Conservation (phyloP, 2,329 filamentous ascomycete species). For the Peltaster fructicola region DNA sequence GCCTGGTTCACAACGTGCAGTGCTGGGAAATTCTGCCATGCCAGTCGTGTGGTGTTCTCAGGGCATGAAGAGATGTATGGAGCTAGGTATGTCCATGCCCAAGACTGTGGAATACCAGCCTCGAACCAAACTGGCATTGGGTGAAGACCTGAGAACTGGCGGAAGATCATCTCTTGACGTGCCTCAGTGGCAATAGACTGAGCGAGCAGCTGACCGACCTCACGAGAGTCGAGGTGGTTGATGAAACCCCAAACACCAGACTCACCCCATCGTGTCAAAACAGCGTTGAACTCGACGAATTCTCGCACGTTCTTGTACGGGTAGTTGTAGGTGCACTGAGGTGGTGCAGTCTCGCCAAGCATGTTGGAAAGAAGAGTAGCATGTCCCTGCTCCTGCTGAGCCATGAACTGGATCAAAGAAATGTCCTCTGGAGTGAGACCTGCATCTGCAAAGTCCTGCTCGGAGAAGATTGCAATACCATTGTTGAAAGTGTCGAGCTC, state of each 20-base stretch:
- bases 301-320: constrained; percentile 57
- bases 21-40: constrained; percentile 72
- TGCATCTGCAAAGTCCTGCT: constrained; percentile 48
- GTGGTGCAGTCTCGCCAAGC: constrained; percentile 51
- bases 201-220: constrained; percentile 53
- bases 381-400: constrained; percentile 58
- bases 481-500: constrained; percentile 71
- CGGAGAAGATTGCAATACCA: constrained; percentile 51
- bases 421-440: constrained; percentile 54
- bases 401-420: constrained; percentile 58
- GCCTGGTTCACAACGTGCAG: constrained; percentile 59
- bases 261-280: constrained; percentile 68
- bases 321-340: constrained; percentile 68
- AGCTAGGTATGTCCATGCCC: constrained; percentile 67
- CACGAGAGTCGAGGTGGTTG: constrained; percentile 57
- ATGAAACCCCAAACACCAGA: constrained; percentile 68
- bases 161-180: constrained; percentile 69
- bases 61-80: constrained; percentile 70
- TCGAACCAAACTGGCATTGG: constrained; percentile 76
- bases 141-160: constrained; percentile 63
- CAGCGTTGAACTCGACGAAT: constrained; percentile 70
- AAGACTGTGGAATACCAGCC: constrained; percentile 62
- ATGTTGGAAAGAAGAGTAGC: constrained; percentile 63
- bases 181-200: constrained; percentile 66
- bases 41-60: constrained; percentile 50